Evolutionary conservation across 164 flowering plant genomes (phyloP), one percentile per base, ranked within the genome.

Genomic region (Umbilicus rupestris): DNA sequence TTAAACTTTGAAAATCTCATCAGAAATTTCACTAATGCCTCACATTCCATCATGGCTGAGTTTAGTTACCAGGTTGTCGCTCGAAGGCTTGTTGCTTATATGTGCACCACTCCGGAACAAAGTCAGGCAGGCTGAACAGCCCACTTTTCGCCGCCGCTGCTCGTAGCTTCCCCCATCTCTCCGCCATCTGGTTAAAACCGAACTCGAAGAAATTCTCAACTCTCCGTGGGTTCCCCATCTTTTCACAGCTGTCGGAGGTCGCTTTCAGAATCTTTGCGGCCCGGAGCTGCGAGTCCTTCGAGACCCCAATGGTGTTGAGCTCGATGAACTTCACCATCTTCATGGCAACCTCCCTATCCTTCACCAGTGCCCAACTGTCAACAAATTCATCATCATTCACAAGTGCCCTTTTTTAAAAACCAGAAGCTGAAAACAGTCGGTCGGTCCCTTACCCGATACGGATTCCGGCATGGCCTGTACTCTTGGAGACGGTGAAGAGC

Each of bases 391-490:
- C 42, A 62, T n/a, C n/a, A n/a, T n/a, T n/a, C n/a, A n/a, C 42
- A 22, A 62, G 26, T 19, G 41, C 42, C 64, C 33, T 6, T 11
- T 19, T 19, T 24, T 6, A 0, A 50, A 24, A 50, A n/a, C n/a
- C n/a, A n/a, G n/a, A n/a, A n/a, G n/a, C n/a, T n/a, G n/a, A n/a
- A n/a, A n/a, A n/a, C n/a, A n/a, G n/a, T n/a, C n/a, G 8, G 1
- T 11, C 19, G 26, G 57, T 50, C 1, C n/a, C 16, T 70, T 71
- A 94, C 99, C 99, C 99, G 44, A 94, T 83, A n/a, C 99, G 90
- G 17, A 76, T 76, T 3, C 97, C 99, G 14, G 99, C 99, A 69
- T 92, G 99, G 28, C 99, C 99, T 2, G 97, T 91, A 80, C 82
- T 73, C 60, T 94, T 94, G 1, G 99, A 94, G 71, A 85, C 79